phyloP scores from a whole-genome alignment of 73 alveolate species.

The Paramecium sonneborni region DNA sequence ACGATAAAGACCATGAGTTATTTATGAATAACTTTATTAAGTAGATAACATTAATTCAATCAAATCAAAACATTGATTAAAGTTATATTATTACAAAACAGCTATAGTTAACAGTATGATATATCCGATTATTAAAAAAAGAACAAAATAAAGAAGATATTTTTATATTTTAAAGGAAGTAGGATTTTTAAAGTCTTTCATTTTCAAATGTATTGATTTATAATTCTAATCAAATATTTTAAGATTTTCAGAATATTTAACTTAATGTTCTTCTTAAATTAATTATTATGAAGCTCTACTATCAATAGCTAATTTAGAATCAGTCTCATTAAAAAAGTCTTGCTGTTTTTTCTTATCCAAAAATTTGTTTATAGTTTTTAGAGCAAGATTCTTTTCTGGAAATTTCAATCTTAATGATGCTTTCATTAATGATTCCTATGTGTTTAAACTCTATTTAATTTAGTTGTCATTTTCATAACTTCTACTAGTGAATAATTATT shows the following conservation, averaged over 20 bases:
- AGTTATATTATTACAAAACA: neutral
- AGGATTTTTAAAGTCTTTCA: neutral
- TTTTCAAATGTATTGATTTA: neutral
- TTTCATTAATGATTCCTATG: neutral
- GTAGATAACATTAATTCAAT: conserved; percentile 4
- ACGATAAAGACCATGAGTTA: conserved; percentile 7
- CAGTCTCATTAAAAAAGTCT: neutral
- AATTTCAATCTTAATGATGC: neutral
- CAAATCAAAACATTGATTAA: neutral
- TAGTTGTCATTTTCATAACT: neutral
- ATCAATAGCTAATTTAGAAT: neutral
- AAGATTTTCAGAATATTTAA: conserved; percentile 28
- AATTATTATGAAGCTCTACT: neutral
- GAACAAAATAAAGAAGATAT: neutral
- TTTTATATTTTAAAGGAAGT: neutral
- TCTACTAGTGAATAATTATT: neutral
- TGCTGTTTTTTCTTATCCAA: neutral
- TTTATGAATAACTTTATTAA: conserved; percentile 9
- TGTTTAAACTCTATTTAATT: neutral
- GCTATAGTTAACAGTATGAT: neutral
- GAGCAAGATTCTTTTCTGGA: neutral
- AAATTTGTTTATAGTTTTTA: neutral
- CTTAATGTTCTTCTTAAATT: neutral
- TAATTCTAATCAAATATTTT: neutral
- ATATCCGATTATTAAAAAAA: neutral